phyloP scores from a whole-genome alignment of 768 basidiomycete genomes.

The Trametes villosa region DNA sequence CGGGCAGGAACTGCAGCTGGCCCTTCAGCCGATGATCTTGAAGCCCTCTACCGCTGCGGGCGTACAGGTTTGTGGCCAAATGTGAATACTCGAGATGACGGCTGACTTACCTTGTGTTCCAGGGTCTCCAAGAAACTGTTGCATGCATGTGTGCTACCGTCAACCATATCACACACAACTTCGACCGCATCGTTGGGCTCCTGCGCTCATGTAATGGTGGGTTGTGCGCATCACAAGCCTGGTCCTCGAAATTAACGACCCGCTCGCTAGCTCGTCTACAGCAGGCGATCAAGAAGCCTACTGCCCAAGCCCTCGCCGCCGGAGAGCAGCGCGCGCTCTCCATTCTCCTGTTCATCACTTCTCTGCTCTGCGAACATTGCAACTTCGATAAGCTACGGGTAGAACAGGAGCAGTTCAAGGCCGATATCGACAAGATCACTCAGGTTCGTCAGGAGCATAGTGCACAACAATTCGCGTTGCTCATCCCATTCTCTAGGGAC shows the following conservation, averaged over 20 bases:
- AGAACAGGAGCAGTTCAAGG: constrained; percentile 56
- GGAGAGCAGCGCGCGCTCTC: constrained; percentile 60
- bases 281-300: constrained; percentile 53
- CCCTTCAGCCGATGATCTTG: constrained; percentile 89
- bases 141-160: constrained; percentile 91
- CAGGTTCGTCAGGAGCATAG: constrained; percentile 47
- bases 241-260: background rate
- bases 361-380: constrained; percentile 87
- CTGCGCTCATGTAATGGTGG: constrained; percentile 85
- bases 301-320: constrained; percentile 43
- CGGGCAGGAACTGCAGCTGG: constrained; percentile 79
- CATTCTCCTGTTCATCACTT: constrained; percentile 82
- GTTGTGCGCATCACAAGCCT: constrained; percentile 22
- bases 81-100: too few species aligned
- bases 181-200: constrained; percentile 72
- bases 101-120: background rate
- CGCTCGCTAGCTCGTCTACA: constrained; percentile 60
- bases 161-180: constrained; percentile 86
- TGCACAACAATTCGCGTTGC: background rate
- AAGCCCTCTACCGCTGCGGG: constrained; percentile 76
- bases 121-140: constrained; percentile 91
- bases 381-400: constrained; percentile 78
- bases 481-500: constrained; percentile 44
- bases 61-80: constrained; percentile 52
- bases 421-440: constrained; percentile 62